Conservation (phyloP, 2,329 filamentous ascomycete genomes). For the Aspergillus fructus region DNA sequence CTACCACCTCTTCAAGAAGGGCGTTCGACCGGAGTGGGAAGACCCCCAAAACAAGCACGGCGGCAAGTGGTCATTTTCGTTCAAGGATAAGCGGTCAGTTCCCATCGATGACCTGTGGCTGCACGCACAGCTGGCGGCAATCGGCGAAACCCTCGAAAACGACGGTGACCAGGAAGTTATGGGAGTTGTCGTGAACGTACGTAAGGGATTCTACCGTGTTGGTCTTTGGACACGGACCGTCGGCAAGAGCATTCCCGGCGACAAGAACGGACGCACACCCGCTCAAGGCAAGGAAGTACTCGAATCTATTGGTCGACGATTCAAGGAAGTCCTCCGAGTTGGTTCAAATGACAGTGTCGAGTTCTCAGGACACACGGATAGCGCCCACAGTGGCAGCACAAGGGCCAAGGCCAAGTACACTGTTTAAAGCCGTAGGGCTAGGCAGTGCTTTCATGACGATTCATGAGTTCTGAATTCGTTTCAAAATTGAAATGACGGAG, state of each 20-base stretch:
- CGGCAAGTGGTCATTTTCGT: slow-evolving; percentile 97
- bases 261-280: slow-evolving; percentile 69
- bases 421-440: slow-evolving; percentile 56
- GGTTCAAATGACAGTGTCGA: slow-evolving; percentile 76
- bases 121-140: slow-evolving; percentile 92
- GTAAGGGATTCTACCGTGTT: slow-evolving; percentile 97
- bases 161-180: slow-evolving; percentile 95
- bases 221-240: slow-evolving; percentile 96
- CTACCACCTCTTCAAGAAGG: slow-evolving; percentile 98
- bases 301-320: slow-evolving; percentile 77
- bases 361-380: slow-evolving; percentile 95
- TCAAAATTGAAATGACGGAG: slow-evolving; percentile 18
- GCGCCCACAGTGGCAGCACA: slow-evolving; percentile 87
- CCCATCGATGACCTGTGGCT: slow-evolving; percentile 96
- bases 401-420: slow-evolving; percentile 92
- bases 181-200: slow-evolving; percentile 98
- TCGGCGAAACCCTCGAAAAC: slow-evolving; percentile 95
- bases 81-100: slow-evolving; percentile 90
- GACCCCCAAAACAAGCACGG: slow-evolving; percentile 98
- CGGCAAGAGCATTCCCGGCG: slow-evolving; percentile 76
- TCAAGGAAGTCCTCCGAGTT: slow-evolving; percentile 89
- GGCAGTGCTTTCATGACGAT: slow-evolving; percentile 18
- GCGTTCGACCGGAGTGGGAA: slow-evolving; percentile 97
- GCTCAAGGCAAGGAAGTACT: slow-evolving; percentile 87
- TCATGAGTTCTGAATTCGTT: slow-evolving; percentile 16